Evolutionary conservation across 2,329 filamentous ascomycete species (phyloP), one percentile per base, ranked within the genome.

Genomic region (Diaporthe velutina): DNA sequence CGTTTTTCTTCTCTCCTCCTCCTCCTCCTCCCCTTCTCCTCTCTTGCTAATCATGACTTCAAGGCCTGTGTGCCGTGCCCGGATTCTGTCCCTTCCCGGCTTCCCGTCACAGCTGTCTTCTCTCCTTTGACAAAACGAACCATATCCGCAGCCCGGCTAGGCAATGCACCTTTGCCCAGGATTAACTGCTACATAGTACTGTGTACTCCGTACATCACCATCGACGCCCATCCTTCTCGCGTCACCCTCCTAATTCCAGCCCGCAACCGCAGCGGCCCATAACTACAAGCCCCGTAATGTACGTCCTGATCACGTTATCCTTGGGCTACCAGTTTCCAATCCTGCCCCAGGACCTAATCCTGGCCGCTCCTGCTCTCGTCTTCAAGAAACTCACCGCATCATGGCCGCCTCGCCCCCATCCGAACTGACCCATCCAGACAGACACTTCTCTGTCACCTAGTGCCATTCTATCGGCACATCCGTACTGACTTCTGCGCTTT

Each of bases 351-450:
- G 25, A 22, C 35, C 30, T 45, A 38, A n/a, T 28, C 40, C 40
- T 40, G 33, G 40, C 71, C 22, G n/a, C 55, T 40, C 22, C 25
- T 58, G 28, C 50, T n/a, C 54, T 28, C 42, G 35, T 38, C 60
- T 30, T 28, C 42, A 35, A 58, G 19, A 35, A 42, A 58, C 61
- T 73, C 72, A 73, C 72, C 72, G 72, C 72, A 73, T 73, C 72
- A 50, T 45, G 57, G 48, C 40, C 57, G 33, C 35, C 48, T 50
- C 50, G 61, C 70, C 54, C 55, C 70, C 70, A 75, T 73, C 54
- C 57, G 61, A 19, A 48, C 35, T 38, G 73, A 68, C 58, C 64
- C 70, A 55, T 55, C 73, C 38, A 57, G 58, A 48, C 67, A 40
- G 50, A 38, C 74, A 64, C 57, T 42, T 60, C 28, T 45, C 74